Evolutionary conservation across 768 basidiomycete species (phyloP).

Genomic region (Suillus lakei): DNA sequence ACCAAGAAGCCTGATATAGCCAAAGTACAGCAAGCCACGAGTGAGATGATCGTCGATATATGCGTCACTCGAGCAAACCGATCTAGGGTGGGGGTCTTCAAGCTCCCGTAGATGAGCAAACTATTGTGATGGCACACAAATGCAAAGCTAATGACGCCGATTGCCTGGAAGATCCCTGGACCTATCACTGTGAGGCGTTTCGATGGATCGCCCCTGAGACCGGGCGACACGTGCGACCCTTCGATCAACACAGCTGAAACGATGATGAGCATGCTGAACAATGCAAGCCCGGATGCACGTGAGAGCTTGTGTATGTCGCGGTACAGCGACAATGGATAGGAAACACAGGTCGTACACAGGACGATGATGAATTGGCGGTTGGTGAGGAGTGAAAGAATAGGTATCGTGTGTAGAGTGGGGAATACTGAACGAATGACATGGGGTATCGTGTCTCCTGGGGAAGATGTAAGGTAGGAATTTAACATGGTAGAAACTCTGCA

Average conservation of each 20-base stretch:
- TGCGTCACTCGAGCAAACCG: conserved; percentile 93
- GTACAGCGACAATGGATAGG: conserved; percentile 94
- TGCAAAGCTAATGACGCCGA: conserved; percentile 96
- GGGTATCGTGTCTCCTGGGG: conserved; percentile 89
- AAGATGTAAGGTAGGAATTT: background rate
- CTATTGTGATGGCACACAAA: conserved; percentile 99
- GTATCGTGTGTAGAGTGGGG: conserved; percentile 66
- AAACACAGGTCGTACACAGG: conserved; percentile 85
- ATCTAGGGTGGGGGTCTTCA: conserved; percentile 92
- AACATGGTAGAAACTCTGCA: background rate
- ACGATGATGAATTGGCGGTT: conserved; percentile 90
- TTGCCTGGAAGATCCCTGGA: conserved; percentile 89
- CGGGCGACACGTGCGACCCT: conserved; percentile 73
- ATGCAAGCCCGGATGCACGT: conserved; percentile 88
- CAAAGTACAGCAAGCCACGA: conserved; percentile 84
- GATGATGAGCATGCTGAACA: conserved; percentile 93
- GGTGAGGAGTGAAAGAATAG: conserved; percentile 76
- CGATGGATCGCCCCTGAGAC: conserved; percentile 77
- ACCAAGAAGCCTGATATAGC: conserved; percentile 86
- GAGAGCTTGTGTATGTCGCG: conserved; percentile 98
- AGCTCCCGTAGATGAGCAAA: conserved; percentile 91
- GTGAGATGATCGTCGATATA: conserved; percentile 82
- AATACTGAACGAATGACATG: conserved; percentile 90
- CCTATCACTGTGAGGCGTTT: conserved; percentile 77
- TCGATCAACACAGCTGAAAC: conserved; percentile 84